Base-by-base conservation (phyloP, 129 eudicot genomes). In the Oenanthe sinensis region DNA sequence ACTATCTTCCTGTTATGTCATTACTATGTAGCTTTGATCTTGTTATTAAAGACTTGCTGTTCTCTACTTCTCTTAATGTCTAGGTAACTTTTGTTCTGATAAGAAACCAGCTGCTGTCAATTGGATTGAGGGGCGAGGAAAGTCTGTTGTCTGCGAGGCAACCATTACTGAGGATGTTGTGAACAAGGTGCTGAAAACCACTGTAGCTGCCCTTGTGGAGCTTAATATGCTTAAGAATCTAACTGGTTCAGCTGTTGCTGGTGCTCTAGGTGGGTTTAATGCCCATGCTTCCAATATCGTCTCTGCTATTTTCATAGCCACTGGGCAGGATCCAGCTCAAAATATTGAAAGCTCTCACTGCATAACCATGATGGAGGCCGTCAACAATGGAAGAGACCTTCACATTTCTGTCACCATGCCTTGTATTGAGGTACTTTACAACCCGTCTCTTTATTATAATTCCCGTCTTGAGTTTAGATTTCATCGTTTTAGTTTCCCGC, bases 191-290 rank as follows among this genome's bases (percentile, higher is more conserved):
- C 78, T 88, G 73, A 88, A 90, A 83, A 90, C 92, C 15, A 88
- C 85, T 30, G 90, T 90, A 12, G 78, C 90, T 42, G 84, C 89
- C 22, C 96, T 86, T n/a, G 92, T 86, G 30, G 96, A 88, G 92
- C 96, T 90, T 76, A 90, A 90, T 87, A 85, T 86, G 96, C 96
- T 88, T 17, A 90, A 90, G 85, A 90, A 90, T 82, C 92, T 90
- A 60, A 80, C 92, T 75, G 96, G 96, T 75, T 90, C 96, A 75
- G 96, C 92, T 17, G 20, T 90, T 77, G 96, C 96, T 75, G 92
- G 96, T 71, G 83, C 90, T 69, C 96, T 90, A 55, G 96, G 96
- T 65, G 96, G 96, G 15, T 90, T 90, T 71, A 90, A 90, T 72
- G 96, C 96, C 68, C 96, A 90, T 62, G 89, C 96, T 55, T 90